Evolutionary conservation across 805 yeast species (phyloP).

Genomic region (Komagataella mondaviorum): DNA sequence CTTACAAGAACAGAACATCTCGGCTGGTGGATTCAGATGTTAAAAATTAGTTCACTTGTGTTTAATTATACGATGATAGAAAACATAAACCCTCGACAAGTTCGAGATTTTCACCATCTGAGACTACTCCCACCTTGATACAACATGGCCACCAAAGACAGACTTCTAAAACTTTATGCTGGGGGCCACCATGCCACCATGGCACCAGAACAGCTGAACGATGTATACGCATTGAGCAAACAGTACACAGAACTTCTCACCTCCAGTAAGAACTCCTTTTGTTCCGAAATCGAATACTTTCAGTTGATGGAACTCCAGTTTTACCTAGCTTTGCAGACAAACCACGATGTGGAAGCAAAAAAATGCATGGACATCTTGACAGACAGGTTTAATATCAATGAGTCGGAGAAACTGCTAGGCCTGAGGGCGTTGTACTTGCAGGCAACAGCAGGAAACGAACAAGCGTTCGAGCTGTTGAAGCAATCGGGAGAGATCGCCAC

Average conservation of each 20-base stretch:
- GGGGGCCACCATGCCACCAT: constrained; percentile 37
- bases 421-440: constrained; percentile 45
- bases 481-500: constrained; percentile 6
- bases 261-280: constrained; percentile 14
- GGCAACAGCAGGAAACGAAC: constrained; percentile 28
- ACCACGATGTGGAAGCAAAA: constrained; percentile 62
- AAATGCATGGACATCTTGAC: constrained; percentile 44
- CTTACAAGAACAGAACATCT: constrained; percentile 13
- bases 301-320: constrained; percentile 61
- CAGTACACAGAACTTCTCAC: constrained; percentile 22
- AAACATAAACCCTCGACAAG: background rate
- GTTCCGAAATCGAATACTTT: constrained; percentile 31
- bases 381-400: constrained; percentile 46
- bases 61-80: background rate
- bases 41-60: background rate
- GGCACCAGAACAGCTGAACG: constrained; percentile 27
- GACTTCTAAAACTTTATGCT: constrained; percentile 34
- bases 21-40: background rate
- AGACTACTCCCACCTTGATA: background rate
- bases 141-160: constrained; percentile 12
- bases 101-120: background rate
- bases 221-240: constrained; percentile 21
- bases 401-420: constrained; percentile 41
- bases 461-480: constrained; percentile 23
- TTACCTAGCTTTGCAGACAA: constrained; percentile 44